Evolutionary conservation across 495 filamentous ascomycete genomes (phyloP).

Genomic region (Alectoria sarmentosa): DNA sequence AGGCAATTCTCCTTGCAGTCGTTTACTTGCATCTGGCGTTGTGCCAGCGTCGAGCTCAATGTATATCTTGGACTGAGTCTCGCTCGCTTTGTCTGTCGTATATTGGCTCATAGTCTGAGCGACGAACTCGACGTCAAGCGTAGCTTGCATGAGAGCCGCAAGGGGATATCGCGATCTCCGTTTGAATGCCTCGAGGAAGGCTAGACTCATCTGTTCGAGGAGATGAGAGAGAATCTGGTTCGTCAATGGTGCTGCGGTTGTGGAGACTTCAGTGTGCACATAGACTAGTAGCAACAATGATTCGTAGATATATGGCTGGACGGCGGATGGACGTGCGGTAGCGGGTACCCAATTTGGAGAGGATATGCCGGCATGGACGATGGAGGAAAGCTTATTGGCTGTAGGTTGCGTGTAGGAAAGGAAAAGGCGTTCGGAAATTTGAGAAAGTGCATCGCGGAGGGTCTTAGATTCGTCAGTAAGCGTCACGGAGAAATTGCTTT

Average conservation of each 20-base stretch:
- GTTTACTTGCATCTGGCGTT: conserved; percentile 70
- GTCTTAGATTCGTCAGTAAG: conserved; percentile 86
- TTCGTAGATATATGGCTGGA: conserved; percentile 82
- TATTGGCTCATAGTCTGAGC: conserved; percentile 86
- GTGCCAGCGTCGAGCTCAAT: conserved; percentile 79
- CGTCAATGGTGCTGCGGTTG: conserved; percentile 65
- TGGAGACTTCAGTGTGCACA: conserved; percentile 85
- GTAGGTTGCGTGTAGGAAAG: conserved; percentile 78
- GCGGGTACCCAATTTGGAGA: conserved; percentile 63
- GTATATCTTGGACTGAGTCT: conserved; percentile 81
- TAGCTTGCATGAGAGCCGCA: conserved; percentile 88
- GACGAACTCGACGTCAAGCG: conserved; percentile 93
- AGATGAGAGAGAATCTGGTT: conserved; percentile 70
- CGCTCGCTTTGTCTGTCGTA: conserved; percentile 71
- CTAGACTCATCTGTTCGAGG: conserved; percentile 63
- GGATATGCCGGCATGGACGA: conserved; percentile 63
- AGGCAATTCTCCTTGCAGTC: conserved; percentile 76
- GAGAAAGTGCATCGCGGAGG: conserved; percentile 77
- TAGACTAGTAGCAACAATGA: conserved; percentile 75
- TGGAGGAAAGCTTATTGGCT: conserved; percentile 50
- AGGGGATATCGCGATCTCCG: conserved; percentile 61
- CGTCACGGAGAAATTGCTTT: conserved; percentile 80
- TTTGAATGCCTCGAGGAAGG: conserved; percentile 65
- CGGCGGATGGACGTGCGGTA: conserved; percentile 59
- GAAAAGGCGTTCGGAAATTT: conserved; percentile 87